Evolutionary conservation across 495 filamentous ascomycete species (phyloP), one percentile per base, ranked within the genome.

Genomic region (Trichoderma erinaceum): DNA sequence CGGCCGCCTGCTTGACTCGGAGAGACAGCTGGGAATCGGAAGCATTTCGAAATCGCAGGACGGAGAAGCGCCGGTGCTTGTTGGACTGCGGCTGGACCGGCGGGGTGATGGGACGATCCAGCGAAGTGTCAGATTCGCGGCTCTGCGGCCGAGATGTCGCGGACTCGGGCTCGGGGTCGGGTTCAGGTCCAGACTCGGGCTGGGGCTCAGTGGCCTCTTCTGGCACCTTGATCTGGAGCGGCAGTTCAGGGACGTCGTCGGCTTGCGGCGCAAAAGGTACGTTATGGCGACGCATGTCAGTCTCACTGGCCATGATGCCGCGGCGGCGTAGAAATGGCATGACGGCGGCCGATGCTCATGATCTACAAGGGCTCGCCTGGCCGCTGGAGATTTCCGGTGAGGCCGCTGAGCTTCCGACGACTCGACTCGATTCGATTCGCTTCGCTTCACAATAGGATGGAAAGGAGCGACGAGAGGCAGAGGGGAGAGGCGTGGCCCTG

Each of bases 31-130:
- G 92, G 63, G 95, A 91, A 77, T 99, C 95, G 18, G 93, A 97
- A 63, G 92, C 93, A 86, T 97, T 91, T 64, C 94, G 89, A 73
- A 96, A 89, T 75, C 89, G 92, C 78, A 97, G 84, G 79, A 97
- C 88, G 75, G 90, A 95, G 75, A 97, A 97, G 43, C 94, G 89
- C 69, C 89, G 84, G 75, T 85, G 80, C 68, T 80, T 86, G 4
- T 78, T 74, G 25, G 75, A 81, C 71, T 84, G 80, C 32, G 82
- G 81, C 70, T 82, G 80, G 41, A 80, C 70, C 3, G 77, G 73
- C 13, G 77, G 78, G 1, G 78, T 77, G 15, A 70, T 72, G 1
- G 78, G 73, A 29, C 76, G 75, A 67, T 73, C 44, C 4, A 44
- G 4, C 1, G 65, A 61, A 21, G 25, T 16, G 16, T n/a, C 21